Evolutionary conservation across 768 basidiomycete species (phyloP).

Genomic region (Phlebiopsis gigantea): DNA sequence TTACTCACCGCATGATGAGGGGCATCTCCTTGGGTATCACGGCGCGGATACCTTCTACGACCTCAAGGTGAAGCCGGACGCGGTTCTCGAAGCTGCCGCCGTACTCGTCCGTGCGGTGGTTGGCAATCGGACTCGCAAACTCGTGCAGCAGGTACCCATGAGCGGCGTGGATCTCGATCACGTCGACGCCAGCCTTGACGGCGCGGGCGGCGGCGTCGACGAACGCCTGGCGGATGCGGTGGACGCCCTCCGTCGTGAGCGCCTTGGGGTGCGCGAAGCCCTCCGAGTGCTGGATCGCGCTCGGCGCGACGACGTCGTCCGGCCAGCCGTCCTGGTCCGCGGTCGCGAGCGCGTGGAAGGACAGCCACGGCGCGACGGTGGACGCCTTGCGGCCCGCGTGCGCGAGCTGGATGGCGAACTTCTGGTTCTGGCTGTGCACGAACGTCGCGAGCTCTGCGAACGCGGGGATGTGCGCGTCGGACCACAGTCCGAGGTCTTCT

Average conservation of each 20-base stretch:
- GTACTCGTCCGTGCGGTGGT: constrained; percentile 40
- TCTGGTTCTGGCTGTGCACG: constrained; percentile 63
- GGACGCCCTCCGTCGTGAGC: constrained; percentile 25
- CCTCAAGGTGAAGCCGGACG: constrained; percentile 32
- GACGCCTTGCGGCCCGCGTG: constrained; percentile 76
- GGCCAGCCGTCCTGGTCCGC: constrained; percentile 36
- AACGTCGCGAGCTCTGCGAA: constrained; percentile 52
- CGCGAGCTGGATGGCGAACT: constrained; percentile 69
- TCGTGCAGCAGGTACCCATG: constrained; percentile 31
- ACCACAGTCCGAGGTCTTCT: constrained; percentile 57
- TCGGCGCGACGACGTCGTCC: constrained; percentile 18
- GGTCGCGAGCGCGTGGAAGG: constrained; percentile 28
- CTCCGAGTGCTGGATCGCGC: constrained; percentile 10
- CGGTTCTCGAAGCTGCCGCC: constrained; percentile 44
- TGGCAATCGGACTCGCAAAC: constrained; percentile 31
- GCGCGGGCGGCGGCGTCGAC: constrained; percentile 33
- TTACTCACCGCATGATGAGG: constrained; percentile 57
- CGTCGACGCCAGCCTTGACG: constrained; percentile 27
- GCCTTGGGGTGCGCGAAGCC: constrained; percentile 12
- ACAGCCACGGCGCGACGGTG: constrained; percentile 59
- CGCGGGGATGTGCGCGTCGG: constrained; percentile 46
- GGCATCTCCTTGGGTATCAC: constrained; percentile 59
- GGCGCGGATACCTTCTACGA: constrained; percentile 42
- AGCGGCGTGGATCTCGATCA: constrained; percentile 27
- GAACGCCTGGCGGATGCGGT: constrained; percentile 23